A percentile compares a stretch with the other conserved stretches of the same genome.
Conservation (phyloP, 805 yeast species). For the Pichia heedii region DNA sequence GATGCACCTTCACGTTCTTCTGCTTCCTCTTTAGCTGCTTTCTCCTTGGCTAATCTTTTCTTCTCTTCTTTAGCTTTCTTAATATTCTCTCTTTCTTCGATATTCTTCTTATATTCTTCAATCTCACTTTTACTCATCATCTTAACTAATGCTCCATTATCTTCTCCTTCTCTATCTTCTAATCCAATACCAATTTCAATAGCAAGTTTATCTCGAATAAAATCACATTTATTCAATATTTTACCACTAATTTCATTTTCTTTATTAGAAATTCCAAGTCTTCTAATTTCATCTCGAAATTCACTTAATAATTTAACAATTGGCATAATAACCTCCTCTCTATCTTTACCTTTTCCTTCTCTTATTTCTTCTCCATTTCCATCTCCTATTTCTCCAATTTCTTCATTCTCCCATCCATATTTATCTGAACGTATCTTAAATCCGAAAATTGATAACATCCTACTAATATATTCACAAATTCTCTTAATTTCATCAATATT, state of each 20-base stretch:
- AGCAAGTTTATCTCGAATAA: slow-evolving; percentile 61
- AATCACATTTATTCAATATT: slow-evolving; percentile 65
- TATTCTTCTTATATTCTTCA: slow-evolving; percentile 39
- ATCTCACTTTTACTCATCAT: slow-evolving; percentile 65
- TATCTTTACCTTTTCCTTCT: slow-evolving; percentile 14
- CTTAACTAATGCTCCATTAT: slow-evolving; percentile 73
- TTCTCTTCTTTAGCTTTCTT: slow-evolving; percentile 47
- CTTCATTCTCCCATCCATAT: slow-evolving; percentile 65
- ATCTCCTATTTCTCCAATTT: slow-evolving; percentile 6
- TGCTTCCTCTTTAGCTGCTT: slow-evolving; percentile 54
- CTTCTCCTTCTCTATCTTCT: slow-evolving; percentile 71
- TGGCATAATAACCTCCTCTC: slow-evolving; percentile 72
- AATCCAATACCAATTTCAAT: slow-evolving; percentile 70
- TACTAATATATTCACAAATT: slow-evolving; percentile 60
- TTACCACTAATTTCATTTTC: slow-evolving; percentile 16
- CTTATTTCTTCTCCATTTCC: slow-evolving; percentile 2
- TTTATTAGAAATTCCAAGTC: slow-evolving; percentile 39
- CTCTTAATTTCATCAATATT: slow-evolving; percentile 59
- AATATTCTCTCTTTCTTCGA: slow-evolving; percentile 52
- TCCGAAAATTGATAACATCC: slow-evolving; percentile 65
- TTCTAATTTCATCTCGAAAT: slow-evolving; percentile 78
- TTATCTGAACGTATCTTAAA: slow-evolving; percentile 59
- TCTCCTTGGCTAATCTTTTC: slow-evolving; percentile 50
- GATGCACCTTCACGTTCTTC: slow-evolving; percentile 62
- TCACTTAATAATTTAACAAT: slow-evolving; percentile 66